Evolutionary conservation across 208 protist genomes (phyloP).

Genomic region (Acanthamoeba lenticulata): DNA sequence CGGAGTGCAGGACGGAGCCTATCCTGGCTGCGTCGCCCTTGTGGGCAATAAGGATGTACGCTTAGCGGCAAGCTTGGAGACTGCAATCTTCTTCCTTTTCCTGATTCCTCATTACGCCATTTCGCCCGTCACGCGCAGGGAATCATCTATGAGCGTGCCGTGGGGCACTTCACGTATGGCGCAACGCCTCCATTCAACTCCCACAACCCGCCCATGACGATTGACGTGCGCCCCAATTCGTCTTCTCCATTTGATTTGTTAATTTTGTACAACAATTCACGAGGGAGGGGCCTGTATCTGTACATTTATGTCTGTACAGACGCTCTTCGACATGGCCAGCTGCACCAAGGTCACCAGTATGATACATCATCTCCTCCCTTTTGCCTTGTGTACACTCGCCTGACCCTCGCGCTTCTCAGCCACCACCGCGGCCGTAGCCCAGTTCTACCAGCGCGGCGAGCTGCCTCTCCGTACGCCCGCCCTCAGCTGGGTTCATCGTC

Average conservation of each 20-base stretch:
- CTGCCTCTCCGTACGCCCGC: conserved; percentile 65
- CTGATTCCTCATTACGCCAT: background rate
- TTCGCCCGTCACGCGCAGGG: background rate
- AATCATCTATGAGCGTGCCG: conserved; percentile 67
- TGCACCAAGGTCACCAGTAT: conserved; percentile 76
- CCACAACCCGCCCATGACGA: background rate
- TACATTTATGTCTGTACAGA: conserved; percentile 55
- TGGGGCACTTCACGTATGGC: conserved; percentile 78
- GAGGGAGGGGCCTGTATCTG: background rate
- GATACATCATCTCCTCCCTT: background rate
- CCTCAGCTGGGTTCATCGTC: background rate
- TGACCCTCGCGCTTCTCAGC: conserved; percentile 41
- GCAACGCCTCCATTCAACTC: conserved; percentile 70
- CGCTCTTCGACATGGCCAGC: conserved; percentile 83
- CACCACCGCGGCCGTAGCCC: conserved; percentile 78
- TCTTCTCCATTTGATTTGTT: background rate
- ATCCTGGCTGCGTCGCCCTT: conserved; percentile 75
- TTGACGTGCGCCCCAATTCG: background rate
- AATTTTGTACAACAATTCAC: background rate
- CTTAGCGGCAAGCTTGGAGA: too few relatives aligned
- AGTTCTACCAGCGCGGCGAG: conserved; percentile 85
- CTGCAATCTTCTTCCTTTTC: background rate
- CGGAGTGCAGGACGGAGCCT: conserved; percentile 65
- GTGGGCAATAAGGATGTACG: conserved; percentile 65
- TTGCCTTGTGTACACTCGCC: background rate